Evolutionary conservation across 441 rosid species (phyloP).

Genomic region (Erodium chrysanthum): DNA sequence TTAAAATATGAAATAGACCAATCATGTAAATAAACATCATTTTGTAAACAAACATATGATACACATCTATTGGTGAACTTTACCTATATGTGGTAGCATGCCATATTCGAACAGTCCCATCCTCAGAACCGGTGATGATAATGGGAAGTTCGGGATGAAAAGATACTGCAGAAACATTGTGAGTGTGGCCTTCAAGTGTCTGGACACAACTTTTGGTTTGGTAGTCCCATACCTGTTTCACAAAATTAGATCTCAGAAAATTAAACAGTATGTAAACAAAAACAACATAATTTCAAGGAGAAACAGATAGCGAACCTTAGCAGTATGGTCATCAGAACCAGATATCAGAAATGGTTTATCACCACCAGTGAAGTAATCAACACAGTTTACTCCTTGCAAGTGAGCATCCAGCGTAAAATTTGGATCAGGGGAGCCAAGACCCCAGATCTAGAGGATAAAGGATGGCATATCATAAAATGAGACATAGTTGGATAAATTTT

Average conservation of each 20-base stretch:
- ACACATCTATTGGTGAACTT: slow-evolving; percentile 3
- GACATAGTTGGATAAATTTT: slow-evolving; percentile 5
- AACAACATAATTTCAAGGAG: slow-evolving; percentile 5
- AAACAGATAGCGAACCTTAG: slow-evolving; percentile 48
- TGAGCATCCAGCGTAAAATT: slow-evolving; percentile 86
- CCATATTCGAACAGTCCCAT: slow-evolving; percentile 37
- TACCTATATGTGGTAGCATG: slow-evolving; percentile 55
- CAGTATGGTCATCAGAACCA: slow-evolving; percentile 93
- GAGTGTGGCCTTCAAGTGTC: slow-evolving; percentile 62
- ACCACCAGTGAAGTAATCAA: slow-evolving; percentile 82
- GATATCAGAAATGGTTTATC: slow-evolving; percentile 80
- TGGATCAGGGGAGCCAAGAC: slow-evolving; percentile 90
- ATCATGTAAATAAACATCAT: not conserved
- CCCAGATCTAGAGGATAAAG: slow-evolving; percentile 59
- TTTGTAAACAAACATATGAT: not conserved
- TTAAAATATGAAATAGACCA: not conserved
- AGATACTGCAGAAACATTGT: slow-evolving; percentile 60
- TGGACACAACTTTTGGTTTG: slow-evolving; percentile 55
- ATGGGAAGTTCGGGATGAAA: slow-evolving; percentile 67
- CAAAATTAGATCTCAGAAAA: slow-evolving; percentile 7
- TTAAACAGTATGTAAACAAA: not conserved
- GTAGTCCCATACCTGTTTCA: slow-evolving; percentile 55
- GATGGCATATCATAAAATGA: not conserved
- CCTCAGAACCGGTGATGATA: slow-evolving; percentile 50
- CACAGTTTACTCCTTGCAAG: slow-evolving; percentile 88